A percentile compares a stretch with the other conserved stretches of the same genome.
Conservation (phyloP, 345 rosid genomes). For the Euphorbia peplus region DNA sequence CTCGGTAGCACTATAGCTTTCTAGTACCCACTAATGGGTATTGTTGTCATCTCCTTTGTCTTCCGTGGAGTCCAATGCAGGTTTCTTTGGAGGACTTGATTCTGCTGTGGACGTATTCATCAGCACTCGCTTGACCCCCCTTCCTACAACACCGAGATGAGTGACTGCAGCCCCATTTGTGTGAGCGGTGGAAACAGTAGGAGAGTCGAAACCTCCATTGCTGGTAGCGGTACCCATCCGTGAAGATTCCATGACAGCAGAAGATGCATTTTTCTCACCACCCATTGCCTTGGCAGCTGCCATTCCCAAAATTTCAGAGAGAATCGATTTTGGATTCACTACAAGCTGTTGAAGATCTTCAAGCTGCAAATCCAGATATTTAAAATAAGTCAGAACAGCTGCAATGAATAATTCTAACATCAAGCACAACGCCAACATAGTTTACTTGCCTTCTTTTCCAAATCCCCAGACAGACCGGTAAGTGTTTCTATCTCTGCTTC, state of each 20-base stretch:
- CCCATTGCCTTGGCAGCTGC: slow-evolving; percentile 46
- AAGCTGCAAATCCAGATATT: slow-evolving; percentile 50
- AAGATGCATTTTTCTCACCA: slow-evolving; percentile 36
- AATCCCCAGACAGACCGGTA: slow-evolving; percentile 62
- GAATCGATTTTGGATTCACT: slow-evolving; percentile 60
- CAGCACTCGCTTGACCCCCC: slow-evolving; percentile 87
- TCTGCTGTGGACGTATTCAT: slow-evolving; percentile 41
- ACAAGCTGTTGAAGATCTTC: slow-evolving; percentile 81
- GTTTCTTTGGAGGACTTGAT: slow-evolving; percentile 61
- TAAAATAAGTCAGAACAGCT: slow-evolving; percentile 4
- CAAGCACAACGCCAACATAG: slow-evolving; percentile 6
- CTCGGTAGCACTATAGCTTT: neutral
- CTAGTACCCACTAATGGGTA: slow-evolving; percentile 22
- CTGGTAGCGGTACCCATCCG: slow-evolving; percentile 45
- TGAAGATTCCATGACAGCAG: slow-evolving; percentile 51
- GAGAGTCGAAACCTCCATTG: slow-evolving; percentile 54
- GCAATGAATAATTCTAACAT: neutral
- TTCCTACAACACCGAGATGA: slow-evolving; percentile 83
- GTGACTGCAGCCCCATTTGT: slow-evolving; percentile 66
- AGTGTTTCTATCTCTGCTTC: slow-evolving; percentile 74
- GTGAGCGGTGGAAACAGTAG: slow-evolving; percentile 74
- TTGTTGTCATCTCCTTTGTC: slow-evolving; percentile 47
- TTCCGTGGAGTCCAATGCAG: slow-evolving; percentile 36
- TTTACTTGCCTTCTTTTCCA: slow-evolving; percentile 81
- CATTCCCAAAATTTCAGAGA: slow-evolving; percentile 71